Base-by-base conservation (phyloP, 495 filamentous ascomycete species). In the Aspergillus panamensis region DNA sequence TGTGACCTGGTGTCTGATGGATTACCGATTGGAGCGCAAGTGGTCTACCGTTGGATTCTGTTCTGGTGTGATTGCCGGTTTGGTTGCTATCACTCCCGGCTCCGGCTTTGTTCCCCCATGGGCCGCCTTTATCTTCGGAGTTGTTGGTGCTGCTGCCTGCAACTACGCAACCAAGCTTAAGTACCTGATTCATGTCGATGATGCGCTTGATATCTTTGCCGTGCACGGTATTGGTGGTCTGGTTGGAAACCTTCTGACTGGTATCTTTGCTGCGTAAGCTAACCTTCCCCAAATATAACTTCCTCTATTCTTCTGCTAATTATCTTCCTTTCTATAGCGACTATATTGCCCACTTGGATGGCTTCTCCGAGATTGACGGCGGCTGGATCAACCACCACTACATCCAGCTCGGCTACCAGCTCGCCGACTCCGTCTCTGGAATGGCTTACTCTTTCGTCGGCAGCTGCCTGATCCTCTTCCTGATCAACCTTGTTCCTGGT, bases 31-130 rank as follows among this genome's bases (percentile, higher is more conserved):
- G 29, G 93, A 97, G 73, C 81, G 85, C 61, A 97, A 97, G 78
- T 97, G 93, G 92, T 96, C 92, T 0, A 94, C 91, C 17, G 93
- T 97, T 32, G 93, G 93, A 1, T 97, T 96, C 80, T 97, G 93
- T 77, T 95, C 90, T 7, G 94, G 94, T 63, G 91, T 92, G 20
- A 86, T 97, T 65, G 89, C 92, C 21, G 93, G 93, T 50, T 81
- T 97, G 51, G 92, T 97, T 12, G 88, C 91, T 53, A 96, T 97
- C 61, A 97, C 93, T 8, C 93, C 93, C 1, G 93, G 89, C 7
- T 94, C 90, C 51, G 89, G 94, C 39, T 96, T 82, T 65, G 91
- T 96, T n/a, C 90, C 93, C 1, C 82, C 87, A 0, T 97, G 92
- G 93, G 81, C 92, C 3, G 90, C 93, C n/a, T 84, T 97, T 17